phyloP scores from a whole-genome alignment of 768 basidiomycete genomes.

The Psilocybe sp. region DNA sequence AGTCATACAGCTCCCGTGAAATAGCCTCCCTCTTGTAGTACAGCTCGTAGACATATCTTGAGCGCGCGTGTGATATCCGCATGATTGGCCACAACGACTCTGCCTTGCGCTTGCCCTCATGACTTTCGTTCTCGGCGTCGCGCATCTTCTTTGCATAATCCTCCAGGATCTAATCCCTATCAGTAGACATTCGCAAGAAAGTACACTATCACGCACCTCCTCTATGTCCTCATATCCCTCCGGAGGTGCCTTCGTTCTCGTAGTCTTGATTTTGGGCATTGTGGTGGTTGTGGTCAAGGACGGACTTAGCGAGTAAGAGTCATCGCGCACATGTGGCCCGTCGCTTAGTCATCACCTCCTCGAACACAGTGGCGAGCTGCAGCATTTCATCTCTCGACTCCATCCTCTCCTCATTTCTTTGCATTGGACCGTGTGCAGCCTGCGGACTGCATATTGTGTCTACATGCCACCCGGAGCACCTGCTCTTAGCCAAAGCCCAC shows the following conservation, averaged over 20 bases:
- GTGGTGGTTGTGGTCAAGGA: constrained; percentile 15
- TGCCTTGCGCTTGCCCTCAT: constrained; percentile 95
- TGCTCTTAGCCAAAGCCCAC: constrained; percentile 5
- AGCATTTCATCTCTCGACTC: not conserved
- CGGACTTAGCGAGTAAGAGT: constrained; percentile 8
- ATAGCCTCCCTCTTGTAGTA: constrained; percentile 99
- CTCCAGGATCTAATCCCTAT: constrained; percentile 72
- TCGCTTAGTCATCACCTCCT: not conserved
- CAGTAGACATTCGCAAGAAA: constrained; percentile 1
- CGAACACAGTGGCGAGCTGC: not conserved
- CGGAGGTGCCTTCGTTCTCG: constrained; percentile 90
- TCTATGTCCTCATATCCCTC: constrained; percentile 97
- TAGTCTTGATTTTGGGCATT: constrained; percentile 94
- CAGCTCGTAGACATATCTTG: constrained; percentile 95
- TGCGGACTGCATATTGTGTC: constrained; percentile 13
- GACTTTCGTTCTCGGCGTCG: constrained; percentile 97
- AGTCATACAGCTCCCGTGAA: constrained; percentile 90
- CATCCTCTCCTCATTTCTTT: not conserved
- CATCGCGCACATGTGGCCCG: not conserved
- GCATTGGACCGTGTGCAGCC: constrained; percentile 18
- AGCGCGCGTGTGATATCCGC: constrained; percentile 95
- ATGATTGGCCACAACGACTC: constrained; percentile 97
- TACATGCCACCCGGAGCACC: constrained; percentile 13
- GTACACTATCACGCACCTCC: constrained; percentile 41
- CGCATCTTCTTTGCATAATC: constrained; percentile 99